Percentiles rank a stretch among this genome's conserved stretches.
Conservation (phyloP, 768 basidiomycete genomes). For the Russula olivacea region DNA sequence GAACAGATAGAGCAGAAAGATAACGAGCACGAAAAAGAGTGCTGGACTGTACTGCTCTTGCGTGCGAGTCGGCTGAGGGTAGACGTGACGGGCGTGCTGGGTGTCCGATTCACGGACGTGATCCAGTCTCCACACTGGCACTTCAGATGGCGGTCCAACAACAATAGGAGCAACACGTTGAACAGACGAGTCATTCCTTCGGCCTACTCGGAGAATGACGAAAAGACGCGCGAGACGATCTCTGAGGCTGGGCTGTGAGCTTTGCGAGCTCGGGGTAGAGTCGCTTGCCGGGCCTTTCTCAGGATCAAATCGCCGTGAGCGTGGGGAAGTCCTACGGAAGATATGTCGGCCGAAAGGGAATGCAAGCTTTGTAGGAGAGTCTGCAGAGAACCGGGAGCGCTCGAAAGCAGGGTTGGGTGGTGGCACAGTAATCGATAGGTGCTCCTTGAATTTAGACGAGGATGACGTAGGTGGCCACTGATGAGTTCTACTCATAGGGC, state of each 20-base stretch:
- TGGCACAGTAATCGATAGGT: slow-evolving; percentile 20
- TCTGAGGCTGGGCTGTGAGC: slow-evolving; percentile 25
- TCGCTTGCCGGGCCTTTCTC: slow-evolving; percentile 22
- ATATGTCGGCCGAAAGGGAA: slow-evolving; percentile 26
- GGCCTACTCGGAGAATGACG: slow-evolving; percentile 34
- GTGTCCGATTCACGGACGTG: slow-evolving; percentile 34
- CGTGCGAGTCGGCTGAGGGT: slow-evolving; percentile 27
- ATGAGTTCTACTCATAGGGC: slow-evolving; percentile 15
- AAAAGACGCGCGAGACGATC: slow-evolving; percentile 36
- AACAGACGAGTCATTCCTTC: slow-evolving; percentile 12
- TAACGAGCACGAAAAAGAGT: slow-evolving; percentile 33
- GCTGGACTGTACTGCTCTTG: slow-evolving; percentile 31
- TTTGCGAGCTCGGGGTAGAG: slow-evolving; percentile 18
- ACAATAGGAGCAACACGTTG: slow-evolving; percentile 30
- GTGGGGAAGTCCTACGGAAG: slow-evolving; percentile 27
- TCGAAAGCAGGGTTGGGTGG: slow-evolving; percentile 29
- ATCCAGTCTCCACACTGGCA: slow-evolving; percentile 36
- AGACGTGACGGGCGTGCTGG: slow-evolving; percentile 27
- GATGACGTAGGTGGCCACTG: neutral
- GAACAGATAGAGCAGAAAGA: slow-evolving; percentile 40
- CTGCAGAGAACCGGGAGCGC: slow-evolving; percentile 41
- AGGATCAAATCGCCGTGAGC: slow-evolving; percentile 23
- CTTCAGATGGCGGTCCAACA: slow-evolving; percentile 24
- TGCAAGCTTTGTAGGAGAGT: slow-evolving; percentile 31
- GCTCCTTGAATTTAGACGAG: slow-evolving; percentile 17